A percentile compares a stretch with the other conserved stretches of the same genome.
Conservation (phyloP, 164 flowering plant species). For the Chloranthus sessilifolius region DNA sequence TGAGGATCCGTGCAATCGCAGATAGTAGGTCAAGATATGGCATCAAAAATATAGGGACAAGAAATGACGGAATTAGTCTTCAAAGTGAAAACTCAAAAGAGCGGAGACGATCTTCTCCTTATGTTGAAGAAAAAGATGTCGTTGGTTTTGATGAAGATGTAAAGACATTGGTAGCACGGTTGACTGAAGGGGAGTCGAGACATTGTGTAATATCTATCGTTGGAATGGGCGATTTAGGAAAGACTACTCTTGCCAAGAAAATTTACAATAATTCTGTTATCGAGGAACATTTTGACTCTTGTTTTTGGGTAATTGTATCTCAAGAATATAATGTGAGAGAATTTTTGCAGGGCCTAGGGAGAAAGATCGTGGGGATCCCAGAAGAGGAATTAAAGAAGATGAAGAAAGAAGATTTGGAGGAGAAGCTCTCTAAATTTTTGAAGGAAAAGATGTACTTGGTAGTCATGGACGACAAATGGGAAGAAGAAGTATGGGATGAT, state of each 20-base stretch:
- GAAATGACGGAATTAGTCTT: background rate
- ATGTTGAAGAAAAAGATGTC: background rate
- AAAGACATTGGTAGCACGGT: background rate
- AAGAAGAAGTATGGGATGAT: slow-evolving; percentile 18
- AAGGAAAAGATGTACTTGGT: slow-evolving; percentile 16
- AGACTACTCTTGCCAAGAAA: slow-evolving; percentile 26
- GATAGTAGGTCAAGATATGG: slow-evolving; percentile 5
- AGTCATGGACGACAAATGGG: slow-evolving; percentile 39
- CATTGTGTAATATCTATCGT: slow-evolving; percentile 18
- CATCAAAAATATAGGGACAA: background rate
- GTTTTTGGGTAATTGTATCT: slow-evolving; percentile 13
- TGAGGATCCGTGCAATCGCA: background rate
- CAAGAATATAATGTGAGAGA: background rate
- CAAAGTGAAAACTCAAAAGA: no score
- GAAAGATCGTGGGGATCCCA: no score
- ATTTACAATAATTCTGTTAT: slow-evolving; percentile 8
- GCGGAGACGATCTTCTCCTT: background rate
- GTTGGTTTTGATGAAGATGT: background rate
- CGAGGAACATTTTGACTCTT: slow-evolving; percentile 11
- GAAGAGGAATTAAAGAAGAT: slow-evolving; percentile 1
- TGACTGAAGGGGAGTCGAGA: background rate
- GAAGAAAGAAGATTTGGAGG: slow-evolving; percentile 1
- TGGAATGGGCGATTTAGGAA: no score
- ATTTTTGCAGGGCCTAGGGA: no score
- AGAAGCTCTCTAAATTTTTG: slow-evolving; percentile 3